Percentiles rank a stretch among this genome's conserved stretches.
These are phyloP conservation scores for Diaporthe longicolla DNA, from an alignment of 2,329 filamentous ascomycete genomes.

Conservation along the genomic window DNA sequence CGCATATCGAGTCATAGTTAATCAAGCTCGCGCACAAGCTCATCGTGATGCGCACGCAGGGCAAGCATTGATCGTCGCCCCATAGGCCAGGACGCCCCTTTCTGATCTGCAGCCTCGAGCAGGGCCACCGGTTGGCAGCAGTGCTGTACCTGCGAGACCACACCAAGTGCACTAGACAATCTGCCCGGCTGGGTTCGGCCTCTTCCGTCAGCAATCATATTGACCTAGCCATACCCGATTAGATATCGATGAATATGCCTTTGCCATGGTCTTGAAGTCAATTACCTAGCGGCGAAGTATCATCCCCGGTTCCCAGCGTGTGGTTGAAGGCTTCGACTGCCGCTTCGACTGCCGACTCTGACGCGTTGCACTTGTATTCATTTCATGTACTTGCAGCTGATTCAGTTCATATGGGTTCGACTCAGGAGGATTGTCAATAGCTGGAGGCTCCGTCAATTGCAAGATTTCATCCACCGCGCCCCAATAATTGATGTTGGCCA, in stretches of 20 bases:
- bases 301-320: too few relatives aligned
- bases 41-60: background rate
- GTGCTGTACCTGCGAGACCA: background rate
- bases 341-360: background rate
- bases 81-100: background rate
- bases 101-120: constrained; percentile 2
- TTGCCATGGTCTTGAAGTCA: background rate
- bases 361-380: background rate
- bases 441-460: background rate
- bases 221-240: background rate
- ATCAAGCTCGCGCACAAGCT: constrained; percentile 26
- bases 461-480: constrained; percentile 2
- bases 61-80: constrained; percentile 6
- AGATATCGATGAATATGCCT: background rate
- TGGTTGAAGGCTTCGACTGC: background rate
- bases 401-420: constrained; percentile 13
- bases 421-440: background rate
- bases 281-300: background rate
- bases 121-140: background rate
- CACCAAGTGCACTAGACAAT: background rate
- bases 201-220: background rate
- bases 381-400: background rate
- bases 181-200: background rate
- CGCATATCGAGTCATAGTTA: constrained; percentile 22
- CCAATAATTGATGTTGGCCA: constrained; percentile 36